Evolutionary conservation across 2,329 filamentous ascomycete species (phyloP), one percentile per base, ranked within the genome.

Genomic region (Penicillium sp.): DNA sequence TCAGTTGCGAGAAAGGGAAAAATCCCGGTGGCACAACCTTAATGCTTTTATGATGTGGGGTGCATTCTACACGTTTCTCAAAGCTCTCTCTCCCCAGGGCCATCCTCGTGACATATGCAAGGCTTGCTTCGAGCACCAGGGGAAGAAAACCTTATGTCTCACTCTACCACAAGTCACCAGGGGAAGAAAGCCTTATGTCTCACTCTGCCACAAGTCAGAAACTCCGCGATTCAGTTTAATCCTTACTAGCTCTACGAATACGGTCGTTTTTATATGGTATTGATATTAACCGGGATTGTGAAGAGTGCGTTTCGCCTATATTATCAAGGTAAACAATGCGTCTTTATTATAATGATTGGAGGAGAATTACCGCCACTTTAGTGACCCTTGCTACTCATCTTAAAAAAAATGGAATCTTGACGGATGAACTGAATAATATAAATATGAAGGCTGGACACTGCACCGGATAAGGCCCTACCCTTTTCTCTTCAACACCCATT

Each of bases 11-110:
- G 33, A 50, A 58, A 57, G 19, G 59, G 57, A 39, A 62, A 65
- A 64, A 59, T 29, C 56, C 62, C 62, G 62, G 64, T 44, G 62
- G 62, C 51, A 63, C 55, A 41, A 52, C 19, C 12, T 27, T 27
- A 48, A 17, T 15, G n/a, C 15, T 42, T n/a, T 25, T 3, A 25
- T 33, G 15, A 15, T 41, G 36, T 25, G 49, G 49, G 49, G 38
- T 43, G 49, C 38, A 51, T 42, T n/a, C 19, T 13, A 19, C 19
- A 25, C 19, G 17, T n/a, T 12, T 2, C 39, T 42, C 25, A 10
- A 9, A 12, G 15, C 17, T 44, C 15, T 44, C 25, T n/a, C 8
- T 27, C 17, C 12, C 21, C 9, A 31, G 29, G 29, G 29, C 29
- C 5, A 33, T 33, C 31, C 13, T 15, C 3, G 6, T 15, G 12